Conservation (phyloP, 352 stramenopile genomes). For the Phytophthora syringae region DNA sequence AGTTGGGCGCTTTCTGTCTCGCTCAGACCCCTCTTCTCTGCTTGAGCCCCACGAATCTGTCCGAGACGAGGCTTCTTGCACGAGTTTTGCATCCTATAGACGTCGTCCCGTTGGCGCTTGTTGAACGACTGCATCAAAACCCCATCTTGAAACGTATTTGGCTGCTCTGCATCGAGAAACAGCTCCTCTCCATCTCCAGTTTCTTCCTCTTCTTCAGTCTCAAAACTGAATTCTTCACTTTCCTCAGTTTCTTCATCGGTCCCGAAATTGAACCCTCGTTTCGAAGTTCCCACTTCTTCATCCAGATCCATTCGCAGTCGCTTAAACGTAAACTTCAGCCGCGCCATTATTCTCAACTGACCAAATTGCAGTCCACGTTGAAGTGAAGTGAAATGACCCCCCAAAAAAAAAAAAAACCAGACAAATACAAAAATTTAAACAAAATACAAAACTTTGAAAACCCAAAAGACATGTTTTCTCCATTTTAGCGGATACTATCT, state of each 20-base stretch:
- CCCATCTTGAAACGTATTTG: not conserved
- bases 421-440: too few species aligned
- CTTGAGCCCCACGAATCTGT: not conserved
- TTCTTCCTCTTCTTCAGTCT: not conserved
- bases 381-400: too few species aligned
- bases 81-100: not conserved
- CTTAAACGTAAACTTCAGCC: constrained; percentile 21
- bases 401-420: too few species aligned
- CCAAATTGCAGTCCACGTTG: too few species aligned
- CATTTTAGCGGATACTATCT: constrained; percentile 19
- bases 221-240: too few species aligned
- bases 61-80: constrained; percentile 6
- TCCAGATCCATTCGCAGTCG: constrained; percentile 9
- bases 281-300: not conserved
- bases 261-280: constrained; percentile 14
- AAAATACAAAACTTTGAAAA: not conserved
- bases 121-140: not conserved
- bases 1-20: not conserved
- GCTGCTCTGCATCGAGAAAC: not conserved
- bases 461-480: constrained; percentile 38
- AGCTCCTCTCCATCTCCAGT: not conserved
- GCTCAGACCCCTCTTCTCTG: not conserved
- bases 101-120: constrained; percentile 4
- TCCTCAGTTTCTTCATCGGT: constrained; percentile 11
- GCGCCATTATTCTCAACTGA: constrained; percentile 8